These are phyloP conservation scores for Daedalea quercina DNA, from an alignment of 768 basidiomycete species.

Conservation along the genomic window DNA sequence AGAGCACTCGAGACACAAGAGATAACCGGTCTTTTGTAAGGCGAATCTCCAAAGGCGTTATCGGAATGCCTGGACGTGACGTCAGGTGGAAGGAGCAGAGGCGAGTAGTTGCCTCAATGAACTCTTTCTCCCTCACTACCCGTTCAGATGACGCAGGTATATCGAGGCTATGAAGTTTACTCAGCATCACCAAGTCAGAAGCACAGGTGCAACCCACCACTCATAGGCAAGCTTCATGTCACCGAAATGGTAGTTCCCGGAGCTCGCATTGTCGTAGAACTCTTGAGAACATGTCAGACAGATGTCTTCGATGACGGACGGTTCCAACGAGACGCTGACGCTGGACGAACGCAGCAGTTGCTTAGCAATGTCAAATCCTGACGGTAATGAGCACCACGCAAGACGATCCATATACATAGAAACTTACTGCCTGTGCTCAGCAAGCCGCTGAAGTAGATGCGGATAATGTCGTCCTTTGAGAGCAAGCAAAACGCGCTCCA, in stretches of 20 bases:
- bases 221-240: conserved; percentile 98
- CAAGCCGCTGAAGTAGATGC: conserved; percentile 84
- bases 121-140: conserved; percentile 70
- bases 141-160: conserved; percentile 62
- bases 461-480: conserved; percentile 58
- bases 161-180: conserved; percentile 47
- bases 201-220: conserved; percentile 46
- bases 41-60: conserved; percentile 91
- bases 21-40: conserved; percentile 84
- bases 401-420: neutral
- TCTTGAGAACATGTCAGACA: conserved; percentile 79
- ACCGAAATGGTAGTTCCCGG: conserved; percentile 86
- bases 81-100: conserved; percentile 87
- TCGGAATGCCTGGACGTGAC: conserved; percentile 65
- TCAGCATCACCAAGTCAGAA: neutral
- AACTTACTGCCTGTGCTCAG: conserved; percentile 83
- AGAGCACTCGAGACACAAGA: conserved; percentile 81
- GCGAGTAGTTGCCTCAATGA: conserved; percentile 96
- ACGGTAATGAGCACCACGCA: conserved; percentile 6
- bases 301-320: conserved; percentile 59
- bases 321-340: conserved; percentile 40
- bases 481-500: conserved; percentile 80
- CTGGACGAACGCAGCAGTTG: conserved; percentile 46
- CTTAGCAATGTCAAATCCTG: conserved; percentile 67
- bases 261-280: conserved; percentile 91